phyloP scores from a whole-genome alignment of 2,329 filamentous ascomycete genomes.

The Chrysoporthe deuterocubensis region DNA sequence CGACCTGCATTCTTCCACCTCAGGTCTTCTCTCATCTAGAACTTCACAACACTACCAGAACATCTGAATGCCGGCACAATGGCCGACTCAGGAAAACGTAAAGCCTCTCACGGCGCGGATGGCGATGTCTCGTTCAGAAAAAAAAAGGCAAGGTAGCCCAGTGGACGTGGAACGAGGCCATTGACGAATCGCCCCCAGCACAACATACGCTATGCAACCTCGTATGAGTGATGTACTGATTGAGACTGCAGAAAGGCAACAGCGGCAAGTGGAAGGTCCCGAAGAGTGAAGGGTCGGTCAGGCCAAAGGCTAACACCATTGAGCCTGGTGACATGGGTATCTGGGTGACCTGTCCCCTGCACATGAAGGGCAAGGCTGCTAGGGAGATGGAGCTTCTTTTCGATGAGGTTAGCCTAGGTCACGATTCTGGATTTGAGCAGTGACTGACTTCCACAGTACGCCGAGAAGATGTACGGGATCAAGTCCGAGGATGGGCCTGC shows the following conservation, averaged over 20 bases:
- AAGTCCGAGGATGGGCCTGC: constrained; percentile 40
- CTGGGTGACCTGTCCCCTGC: constrained; percentile 77
- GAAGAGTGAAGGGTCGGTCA: constrained; percentile 53
- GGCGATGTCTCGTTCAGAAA: constrained; percentile 20
- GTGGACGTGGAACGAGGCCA: background rate
- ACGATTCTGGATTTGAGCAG: background rate
- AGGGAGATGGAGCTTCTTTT: constrained; percentile 70
- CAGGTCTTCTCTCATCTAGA: background rate
- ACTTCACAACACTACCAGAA: background rate
- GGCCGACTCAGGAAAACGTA: constrained; percentile 24
- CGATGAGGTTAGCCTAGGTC: constrained; percentile 57
- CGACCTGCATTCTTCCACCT: background rate
- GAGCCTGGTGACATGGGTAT: constrained; percentile 74
- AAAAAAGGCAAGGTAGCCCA: constrained; percentile 22
- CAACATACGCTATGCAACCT: background rate
- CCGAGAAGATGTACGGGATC: constrained; percentile 63
- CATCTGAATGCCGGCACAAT: background rate
- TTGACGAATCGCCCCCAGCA: background rate
- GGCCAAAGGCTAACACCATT: constrained; percentile 50
- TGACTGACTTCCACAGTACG: constrained; percentile 56
- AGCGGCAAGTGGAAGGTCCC: constrained; percentile 65
- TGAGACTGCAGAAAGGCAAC: constrained; percentile 50
- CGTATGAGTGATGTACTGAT: constrained; percentile 5
- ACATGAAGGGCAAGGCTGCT: constrained; percentile 71
- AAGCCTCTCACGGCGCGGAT: constrained; percentile 13